Evolutionary conservation across 1,139 yeast species (phyloP).

Genomic region (Kurtzmaniella natalensis): DNA sequence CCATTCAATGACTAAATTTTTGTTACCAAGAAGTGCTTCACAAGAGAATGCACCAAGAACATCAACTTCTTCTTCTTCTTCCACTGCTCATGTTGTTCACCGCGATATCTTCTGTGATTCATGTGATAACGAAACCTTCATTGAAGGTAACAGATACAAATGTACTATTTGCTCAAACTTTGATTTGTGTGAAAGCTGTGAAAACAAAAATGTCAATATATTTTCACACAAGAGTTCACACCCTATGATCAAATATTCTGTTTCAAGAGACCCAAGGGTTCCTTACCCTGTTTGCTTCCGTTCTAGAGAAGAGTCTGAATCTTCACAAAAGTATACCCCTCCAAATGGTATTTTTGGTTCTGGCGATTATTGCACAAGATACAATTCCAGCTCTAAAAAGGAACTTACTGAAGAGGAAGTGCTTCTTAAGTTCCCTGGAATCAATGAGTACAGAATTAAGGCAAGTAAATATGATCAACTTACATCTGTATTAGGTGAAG

Average conservation of each 20-base stretch:
- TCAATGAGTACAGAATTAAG: not conserved
- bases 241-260: conserved; percentile 26
- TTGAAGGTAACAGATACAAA: conserved; percentile 48
- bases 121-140: conserved; percentile 31
- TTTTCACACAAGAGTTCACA: conserved; percentile 25
- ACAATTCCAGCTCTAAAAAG: too few relatives aligned
- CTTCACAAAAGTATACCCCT: too few relatives aligned
- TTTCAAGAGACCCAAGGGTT: too few relatives aligned
- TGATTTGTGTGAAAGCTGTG: conserved; percentile 55
- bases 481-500: not conserved
- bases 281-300: too few relatives aligned
- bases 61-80: too few relatives aligned
- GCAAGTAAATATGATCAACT: not conserved
- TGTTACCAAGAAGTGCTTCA: conserved; percentile 13
- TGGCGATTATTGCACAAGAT: too few relatives aligned
- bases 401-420: too few relatives aligned
- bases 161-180: conserved; percentile 53
- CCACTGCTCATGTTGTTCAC: conserved; percentile 14
- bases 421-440: too few relatives aligned
- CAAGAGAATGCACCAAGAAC: not conserved
- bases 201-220: conserved; percentile 16
- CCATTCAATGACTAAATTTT: conserved; percentile 32
- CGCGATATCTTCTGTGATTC: conserved; percentile 36
- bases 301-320: too few relatives aligned
- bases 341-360: too few relatives aligned